Evolutionary conservation across 306 rosid genomes (phyloP).

Genomic region (Purshia tridentata): DNA sequence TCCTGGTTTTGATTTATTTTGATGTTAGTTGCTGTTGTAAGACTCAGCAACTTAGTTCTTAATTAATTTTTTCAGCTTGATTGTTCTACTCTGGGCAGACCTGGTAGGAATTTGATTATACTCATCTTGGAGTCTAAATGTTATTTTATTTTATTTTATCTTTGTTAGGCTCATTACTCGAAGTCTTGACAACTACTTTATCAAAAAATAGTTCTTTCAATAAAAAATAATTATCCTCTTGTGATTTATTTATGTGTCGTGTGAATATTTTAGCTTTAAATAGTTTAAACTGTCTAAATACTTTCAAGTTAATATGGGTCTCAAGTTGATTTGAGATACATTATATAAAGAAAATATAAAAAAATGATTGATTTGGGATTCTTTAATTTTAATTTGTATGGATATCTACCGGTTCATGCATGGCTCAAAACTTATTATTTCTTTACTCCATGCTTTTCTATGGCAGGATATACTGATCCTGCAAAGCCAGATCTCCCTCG

Average conservation of each 20-base stretch:
- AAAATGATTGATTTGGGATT: not conserved
- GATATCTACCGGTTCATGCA: constrained; percentile 11
- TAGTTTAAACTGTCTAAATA: not conserved
- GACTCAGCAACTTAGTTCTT: constrained; percentile 15
- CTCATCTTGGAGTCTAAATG: not conserved
- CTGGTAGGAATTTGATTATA: not conserved
- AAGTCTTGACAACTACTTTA: not conserved
- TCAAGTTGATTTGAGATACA: not conserved
- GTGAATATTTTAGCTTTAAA: not conserved
- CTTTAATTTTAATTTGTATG: constrained; percentile 15
- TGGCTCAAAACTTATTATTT: constrained; percentile 17
- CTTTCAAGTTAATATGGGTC: not conserved
- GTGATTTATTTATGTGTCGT: not conserved
- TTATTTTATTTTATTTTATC: not conserved
- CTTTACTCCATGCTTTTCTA: constrained; percentile 6
- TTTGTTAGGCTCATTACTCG: not conserved
- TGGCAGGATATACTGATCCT: constrained; percentile 93
- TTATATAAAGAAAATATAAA: not conserved
- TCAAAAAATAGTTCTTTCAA: not conserved
- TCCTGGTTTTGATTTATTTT: constrained; percentile 10
- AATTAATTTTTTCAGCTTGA: not conserved
- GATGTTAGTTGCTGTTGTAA: constrained; percentile 15
- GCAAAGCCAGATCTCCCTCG: constrained; percentile 86
- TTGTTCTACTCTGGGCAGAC: not conserved
- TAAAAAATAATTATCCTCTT: not conserved